Evolutionary conservation across 345 rosid species (phyloP).

Genomic region (Arabis alpina): DNA sequence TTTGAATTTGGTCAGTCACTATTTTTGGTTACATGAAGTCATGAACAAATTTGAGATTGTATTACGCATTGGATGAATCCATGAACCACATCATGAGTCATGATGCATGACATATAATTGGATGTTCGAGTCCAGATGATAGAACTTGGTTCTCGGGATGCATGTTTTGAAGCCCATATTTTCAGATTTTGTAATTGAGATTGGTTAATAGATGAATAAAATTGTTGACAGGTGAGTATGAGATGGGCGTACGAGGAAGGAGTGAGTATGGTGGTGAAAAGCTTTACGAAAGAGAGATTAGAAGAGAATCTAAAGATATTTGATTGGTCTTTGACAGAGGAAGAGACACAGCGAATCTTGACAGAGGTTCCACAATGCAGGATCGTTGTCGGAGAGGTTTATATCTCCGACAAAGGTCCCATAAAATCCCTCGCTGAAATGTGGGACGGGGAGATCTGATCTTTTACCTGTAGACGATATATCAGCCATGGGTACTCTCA

Average conservation of each 20-base stretch:
- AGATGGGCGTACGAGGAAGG: conserved; percentile 72
- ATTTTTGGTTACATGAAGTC: too few species aligned
- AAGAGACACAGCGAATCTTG: conserved; percentile 48
- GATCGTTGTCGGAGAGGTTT: conserved; percentile 29
- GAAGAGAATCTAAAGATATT: conserved; percentile 63
- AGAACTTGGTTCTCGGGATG: background rate
- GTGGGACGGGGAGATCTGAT: conserved; percentile 46
- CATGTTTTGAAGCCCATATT: background rate
- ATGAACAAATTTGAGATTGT: background rate
- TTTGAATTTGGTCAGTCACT: too few species aligned
- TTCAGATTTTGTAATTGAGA: background rate
- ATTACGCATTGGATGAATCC: background rate
- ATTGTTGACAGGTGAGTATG: conserved; percentile 53
- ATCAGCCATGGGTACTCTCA: too few species aligned
- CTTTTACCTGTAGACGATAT: too few species aligned
- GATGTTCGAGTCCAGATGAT: background rate
- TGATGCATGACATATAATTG: background rate
- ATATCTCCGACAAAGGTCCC: conserved; percentile 38
- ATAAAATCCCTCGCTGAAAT: conserved; percentile 35
- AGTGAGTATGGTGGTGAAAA: conserved; percentile 56
- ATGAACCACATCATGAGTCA: background rate
- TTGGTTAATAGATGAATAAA: background rate
- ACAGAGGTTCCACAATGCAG: conserved; percentile 56
- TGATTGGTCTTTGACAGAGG: conserved; percentile 56
- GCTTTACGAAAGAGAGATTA: conserved; percentile 61